These are phyloP conservation scores for Cucurbita maxima DNA, from an alignment of 306 rosid genomes.

Conservation along the genomic window DNA sequence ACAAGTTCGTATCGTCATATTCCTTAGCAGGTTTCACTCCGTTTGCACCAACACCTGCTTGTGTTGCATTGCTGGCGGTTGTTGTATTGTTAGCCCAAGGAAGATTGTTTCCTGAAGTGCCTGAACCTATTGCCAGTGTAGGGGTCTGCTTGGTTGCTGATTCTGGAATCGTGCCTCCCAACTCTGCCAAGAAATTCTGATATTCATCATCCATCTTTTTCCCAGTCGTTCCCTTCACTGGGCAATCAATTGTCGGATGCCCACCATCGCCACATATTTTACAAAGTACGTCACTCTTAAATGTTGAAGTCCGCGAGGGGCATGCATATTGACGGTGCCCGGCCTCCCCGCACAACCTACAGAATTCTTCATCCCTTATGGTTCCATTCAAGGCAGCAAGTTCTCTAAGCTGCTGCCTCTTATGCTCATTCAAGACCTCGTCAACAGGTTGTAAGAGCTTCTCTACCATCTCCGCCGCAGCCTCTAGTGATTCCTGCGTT, in stretches of 20 bases:
- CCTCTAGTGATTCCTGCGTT: constrained; percentile 71
- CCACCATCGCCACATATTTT: constrained; percentile 99
- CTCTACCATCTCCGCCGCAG: constrained; percentile 99
- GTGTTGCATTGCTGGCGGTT: constrained; percentile 23
- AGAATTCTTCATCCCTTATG: constrained; percentile 89
- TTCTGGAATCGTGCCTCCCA: constrained; percentile 45
- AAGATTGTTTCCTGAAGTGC: constrained; percentile 66
- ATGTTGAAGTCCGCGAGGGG: constrained; percentile 76
- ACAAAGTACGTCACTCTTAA: constrained; percentile 82
- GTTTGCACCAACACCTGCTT: constrained; percentile 56
- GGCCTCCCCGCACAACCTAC: constrained; percentile 92
- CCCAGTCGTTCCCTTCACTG: constrained; percentile 72
- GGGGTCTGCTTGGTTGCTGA: constrained; percentile 22
- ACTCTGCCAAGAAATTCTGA: constrained; percentile 92
- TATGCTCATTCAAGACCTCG: constrained; percentile 94
- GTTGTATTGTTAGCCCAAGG: constrained; percentile 73
- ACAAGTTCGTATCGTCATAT: constrained; percentile 85
- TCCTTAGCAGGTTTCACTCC: constrained; percentile 59
- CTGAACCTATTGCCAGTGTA: constrained; percentile 50
- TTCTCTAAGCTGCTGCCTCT: constrained; percentile 95
- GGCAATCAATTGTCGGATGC: constrained; percentile 93
- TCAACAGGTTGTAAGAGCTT: constrained; percentile 96
- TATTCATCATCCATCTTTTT: constrained; percentile 64
- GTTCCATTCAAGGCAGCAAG: constrained; percentile 96
- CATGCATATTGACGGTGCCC: constrained; percentile 94